Evolutionary conservation across 2,329 filamentous ascomycete genomes (phyloP), one percentile per base, ranked within the genome.

Genomic region (Talaromyces sp.): DNA sequence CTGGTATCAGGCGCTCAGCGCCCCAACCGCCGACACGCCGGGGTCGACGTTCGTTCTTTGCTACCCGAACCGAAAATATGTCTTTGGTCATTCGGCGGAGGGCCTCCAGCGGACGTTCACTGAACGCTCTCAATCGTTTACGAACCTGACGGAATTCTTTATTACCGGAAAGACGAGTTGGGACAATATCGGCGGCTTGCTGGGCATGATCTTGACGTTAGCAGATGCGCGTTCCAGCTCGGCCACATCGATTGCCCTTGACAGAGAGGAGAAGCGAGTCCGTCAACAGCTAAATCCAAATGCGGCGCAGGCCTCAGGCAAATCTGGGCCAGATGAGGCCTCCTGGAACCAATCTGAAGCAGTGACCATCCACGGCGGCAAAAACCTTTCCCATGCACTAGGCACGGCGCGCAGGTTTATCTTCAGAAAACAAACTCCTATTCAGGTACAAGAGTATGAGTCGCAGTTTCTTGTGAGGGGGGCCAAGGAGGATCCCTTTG

Each of bases 331-430:
- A 6, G 56, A 55, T 39, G 13, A 42, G 19, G 25, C 39, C 13
- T 17, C 33, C 15, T 3, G 15, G 47, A 30, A 39, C n/a, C 22
- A 33, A 19, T 7, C 47, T 32, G 47, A 57, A 4, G 13, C 49
- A 17, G 11, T 92, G 62, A 84, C 82, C n/a, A 80, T 98, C 13
- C 90, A 96, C 71, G 93, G 91, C 3, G 87, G 88, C 4, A 86
- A 86, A 57, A 98, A 98, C 71, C 75, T 98, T 59, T 84, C 87
- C 53, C 89, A 97, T 70, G 82, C 86, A 6, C 75, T 99, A 61
- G 93, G 92, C n/a, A 91, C 92, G 0, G 88, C 89, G 17, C 85
- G 95, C 53, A 81, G 88, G 33, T 96, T 96, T 74, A 86, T 98
- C 56, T 93, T 97, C 69, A 85, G 95, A 42, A 92, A 91, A 68